Percentiles rank a stretch among this genome's conserved stretches.
phyloP scores from a whole-genome alignment of 1,284 basidiomycete genomes.

The Rhodotorula sp. region DNA sequence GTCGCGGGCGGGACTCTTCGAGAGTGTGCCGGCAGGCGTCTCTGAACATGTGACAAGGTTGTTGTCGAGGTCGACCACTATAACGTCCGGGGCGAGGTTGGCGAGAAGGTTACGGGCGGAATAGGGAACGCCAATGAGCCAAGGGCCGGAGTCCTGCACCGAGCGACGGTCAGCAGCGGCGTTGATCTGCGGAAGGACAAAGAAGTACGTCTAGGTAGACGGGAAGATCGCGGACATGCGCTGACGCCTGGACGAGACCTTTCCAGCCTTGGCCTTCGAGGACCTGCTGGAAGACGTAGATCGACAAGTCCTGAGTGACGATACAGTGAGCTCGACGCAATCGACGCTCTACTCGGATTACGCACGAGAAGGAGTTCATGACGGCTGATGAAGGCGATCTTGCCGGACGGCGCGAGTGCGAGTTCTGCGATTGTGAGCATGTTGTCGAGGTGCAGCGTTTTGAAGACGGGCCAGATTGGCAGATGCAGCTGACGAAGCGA shows the following conservation, averaged over 20 bases:
- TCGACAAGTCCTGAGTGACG: slow-evolving; percentile 58
- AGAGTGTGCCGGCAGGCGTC: slow-evolving; percentile 76
- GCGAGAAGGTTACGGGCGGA: slow-evolving; percentile 70
- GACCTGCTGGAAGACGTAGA: slow-evolving; percentile 84
- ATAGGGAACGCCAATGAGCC: slow-evolving; percentile 89
- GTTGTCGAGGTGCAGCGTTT: slow-evolving; percentile 88
- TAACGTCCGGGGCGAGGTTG: slow-evolving; percentile 68
- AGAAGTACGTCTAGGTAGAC: slow-evolving; percentile 63
- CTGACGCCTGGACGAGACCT: slow-evolving; percentile 77
- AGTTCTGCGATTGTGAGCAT: slow-evolving; percentile 92
- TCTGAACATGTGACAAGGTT: slow-evolving; percentile 80
- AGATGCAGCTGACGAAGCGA: slow-evolving; percentile 55
- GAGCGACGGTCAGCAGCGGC: slow-evolving; percentile 40
- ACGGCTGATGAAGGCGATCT: slow-evolving; percentile 83
- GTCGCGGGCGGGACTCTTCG: slow-evolving; percentile 76
- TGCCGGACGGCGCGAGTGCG: slow-evolving; percentile 87
- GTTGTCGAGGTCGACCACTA: slow-evolving; percentile 88
- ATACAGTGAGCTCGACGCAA: neutral
- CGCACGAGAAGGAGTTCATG: slow-evolving; percentile 85
- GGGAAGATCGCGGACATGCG: slow-evolving; percentile 84
- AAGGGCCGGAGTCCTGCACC: slow-evolving; percentile 64
- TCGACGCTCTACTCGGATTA: slow-evolving; percentile 45
- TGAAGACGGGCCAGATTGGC: slow-evolving; percentile 96
- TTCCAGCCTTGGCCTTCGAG: slow-evolving; percentile 93
- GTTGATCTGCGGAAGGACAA: too few species aligned